Conservation (phyloP, 2,329 filamentous ascomycete genomes). For the Phaeoacremonium minimum region DNA sequence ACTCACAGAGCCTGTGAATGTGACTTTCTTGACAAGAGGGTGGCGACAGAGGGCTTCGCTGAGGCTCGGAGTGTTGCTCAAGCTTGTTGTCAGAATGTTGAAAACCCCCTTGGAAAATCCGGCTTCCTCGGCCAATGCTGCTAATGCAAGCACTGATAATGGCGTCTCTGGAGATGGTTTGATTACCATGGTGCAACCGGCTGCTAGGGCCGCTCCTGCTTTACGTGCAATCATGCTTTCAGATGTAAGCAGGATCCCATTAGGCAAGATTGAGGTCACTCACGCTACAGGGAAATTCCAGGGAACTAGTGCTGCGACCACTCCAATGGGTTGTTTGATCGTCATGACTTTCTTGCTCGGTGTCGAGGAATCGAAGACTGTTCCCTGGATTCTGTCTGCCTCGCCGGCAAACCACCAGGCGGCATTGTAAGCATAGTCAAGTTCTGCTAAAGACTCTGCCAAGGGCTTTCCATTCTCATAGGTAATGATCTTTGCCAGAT, state of each 20-base stretch:
- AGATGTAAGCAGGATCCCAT: not conserved
- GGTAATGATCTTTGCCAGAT: conserved; percentile 32
- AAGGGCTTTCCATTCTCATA: conserved; percentile 55
- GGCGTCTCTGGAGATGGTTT: conserved; percentile 74
- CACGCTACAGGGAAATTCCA: conserved; percentile 68
- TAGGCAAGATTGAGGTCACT: not conserved
- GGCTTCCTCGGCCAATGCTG: conserved; percentile 63
- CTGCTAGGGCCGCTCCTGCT: conserved; percentile 62
- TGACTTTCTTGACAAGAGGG: conserved; percentile 55
- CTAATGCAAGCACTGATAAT: conserved; percentile 65
- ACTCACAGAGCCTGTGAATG: conserved; percentile 63
- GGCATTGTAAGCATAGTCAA: conserved; percentile 51
- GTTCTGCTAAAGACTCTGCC: conserved; percentile 46
- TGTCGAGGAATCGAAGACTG: conserved; percentile 52
- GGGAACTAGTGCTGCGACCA: conserved; percentile 63
- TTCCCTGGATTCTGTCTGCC: conserved; percentile 49
- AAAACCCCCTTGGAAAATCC: conserved; percentile 74
- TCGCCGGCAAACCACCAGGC: conserved; percentile 54
- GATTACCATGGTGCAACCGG: conserved; percentile 69
- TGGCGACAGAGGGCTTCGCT: conserved; percentile 43
- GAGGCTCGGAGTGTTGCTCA: conserved; percentile 37
- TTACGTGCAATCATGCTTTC: conserved; percentile 59
- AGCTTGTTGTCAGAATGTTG: conserved; percentile 39
- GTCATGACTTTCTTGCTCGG: conserved; percentile 64
- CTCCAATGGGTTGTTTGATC: conserved; percentile 71